Evolutionary conservation across 805 yeast genomes (phyloP), one percentile per base, ranked within the genome.

Genomic region (Pichia paraexigua): DNA sequence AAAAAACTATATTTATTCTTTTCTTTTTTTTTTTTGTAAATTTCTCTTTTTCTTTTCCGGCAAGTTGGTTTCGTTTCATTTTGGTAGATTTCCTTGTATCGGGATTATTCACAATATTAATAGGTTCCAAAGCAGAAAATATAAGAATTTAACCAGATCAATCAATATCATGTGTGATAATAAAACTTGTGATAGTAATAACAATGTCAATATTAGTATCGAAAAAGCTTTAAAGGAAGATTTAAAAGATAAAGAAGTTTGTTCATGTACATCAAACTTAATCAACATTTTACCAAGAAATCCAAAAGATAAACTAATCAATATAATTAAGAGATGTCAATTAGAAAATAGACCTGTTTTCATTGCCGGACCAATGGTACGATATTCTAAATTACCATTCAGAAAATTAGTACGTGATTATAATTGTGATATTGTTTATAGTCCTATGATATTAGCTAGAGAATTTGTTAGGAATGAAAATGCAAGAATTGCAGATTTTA

Each of bases 371-470:
- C 99, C 99, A 5, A 94, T 94, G 99, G 99, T 94, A 1, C 73
- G 99, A 48, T 94, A 94, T 71, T 88, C 96, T 1, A 92, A 94
- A 66, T 75, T 94, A 43, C 97, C 98, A 3, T 92, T 94, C 63
- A 75, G 99, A 48, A 87, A 87, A 53, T 71, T 87, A 8, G 82
- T 86, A 17, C 69, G 97, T 32, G 82, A 82, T 40, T 87, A 82
- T 64, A 73, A 78, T 49, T 80, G 83, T 44, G 96, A 90, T 63
- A 83, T 92, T 10, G 95, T 89, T 3, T 91, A 94, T 63, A 80
- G 96, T 0, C 99, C 99, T 11, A 94, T 94, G 99, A 91, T 94
- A 42, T 71, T 94, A 49, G 98, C 98, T 5, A 72, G 98, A 48
- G 99, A 94, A 67, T 94, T 89, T 75, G 96, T 88, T 4, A 73